Evolutionary conservation across 2,329 filamentous ascomycete genomes (phyloP).

Genomic region (Calonectria pteridis): DNA sequence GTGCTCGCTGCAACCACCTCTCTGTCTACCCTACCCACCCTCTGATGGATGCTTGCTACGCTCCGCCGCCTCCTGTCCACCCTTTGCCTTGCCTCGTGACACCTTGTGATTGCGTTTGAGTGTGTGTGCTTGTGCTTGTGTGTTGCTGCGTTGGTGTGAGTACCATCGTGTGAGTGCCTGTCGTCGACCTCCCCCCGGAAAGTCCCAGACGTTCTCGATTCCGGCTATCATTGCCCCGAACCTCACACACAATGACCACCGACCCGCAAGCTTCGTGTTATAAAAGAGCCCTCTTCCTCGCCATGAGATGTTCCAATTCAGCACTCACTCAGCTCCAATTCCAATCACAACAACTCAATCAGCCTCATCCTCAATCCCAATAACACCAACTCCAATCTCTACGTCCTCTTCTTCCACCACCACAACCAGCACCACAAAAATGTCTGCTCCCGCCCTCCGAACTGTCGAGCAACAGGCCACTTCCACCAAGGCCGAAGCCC

Average conservation of each 20-base stretch:
- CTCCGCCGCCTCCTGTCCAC: not conserved
- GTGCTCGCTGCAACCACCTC: slow-evolving; percentile 22
- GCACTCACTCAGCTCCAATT: not conserved
- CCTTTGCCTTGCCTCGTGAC: slow-evolving; percentile 17
- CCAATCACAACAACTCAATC: slow-evolving; percentile 9
- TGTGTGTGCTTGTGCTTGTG: not conserved
- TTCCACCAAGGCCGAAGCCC: slow-evolving; percentile 24
- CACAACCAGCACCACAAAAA: not conserved
- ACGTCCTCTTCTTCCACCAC: not conserved
- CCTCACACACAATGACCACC: slow-evolving; percentile 6
- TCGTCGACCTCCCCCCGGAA: slow-evolving; percentile 7
- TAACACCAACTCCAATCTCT: not conserved
- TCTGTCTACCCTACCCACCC: slow-evolving; percentile 7
- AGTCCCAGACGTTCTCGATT: slow-evolving; percentile 14
- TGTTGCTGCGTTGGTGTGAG: not conserved
- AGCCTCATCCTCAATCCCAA: not conserved
- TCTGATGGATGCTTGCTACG: slow-evolving; percentile 2
- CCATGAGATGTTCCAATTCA: not conserved
- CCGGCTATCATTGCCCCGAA: slow-evolving; percentile 9
- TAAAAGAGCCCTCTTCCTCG: slow-evolving; percentile 25
- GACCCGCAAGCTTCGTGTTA: slow-evolving; percentile 16
- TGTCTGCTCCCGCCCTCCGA: slow-evolving; percentile 21
- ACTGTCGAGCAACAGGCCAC: slow-evolving; percentile 25
- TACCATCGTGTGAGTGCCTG: slow-evolving; percentile 2
- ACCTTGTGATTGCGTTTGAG: slow-evolving; percentile 10